These are phyloP conservation scores for Oldenlandia corymbosa DNA, from an alignment of 257 asterid genomes.

Conservation along the genomic window DNA sequence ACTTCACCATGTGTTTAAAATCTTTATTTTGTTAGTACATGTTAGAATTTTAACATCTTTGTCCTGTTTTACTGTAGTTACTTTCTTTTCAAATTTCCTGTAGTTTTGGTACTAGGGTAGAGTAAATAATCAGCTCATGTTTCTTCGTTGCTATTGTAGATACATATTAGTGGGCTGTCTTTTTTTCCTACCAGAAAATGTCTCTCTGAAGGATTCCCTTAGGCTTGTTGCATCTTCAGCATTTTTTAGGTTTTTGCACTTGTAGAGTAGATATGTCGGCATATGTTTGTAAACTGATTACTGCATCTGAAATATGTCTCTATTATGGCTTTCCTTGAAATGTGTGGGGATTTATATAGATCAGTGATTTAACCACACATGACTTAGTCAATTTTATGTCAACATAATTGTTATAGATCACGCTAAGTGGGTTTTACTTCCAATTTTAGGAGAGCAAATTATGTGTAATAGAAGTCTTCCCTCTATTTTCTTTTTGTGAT, in stretches of 20 bases:
- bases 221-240: neutral
- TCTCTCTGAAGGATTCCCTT: neutral
- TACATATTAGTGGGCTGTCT: neutral
- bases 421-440: neutral
- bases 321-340: neutral
- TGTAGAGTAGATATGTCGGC: neutral
- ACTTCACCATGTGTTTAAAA: neutral
- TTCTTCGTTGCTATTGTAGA: neutral
- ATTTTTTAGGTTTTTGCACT: neutral
- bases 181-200: neutral
- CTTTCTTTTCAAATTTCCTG: neutral
- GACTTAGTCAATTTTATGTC: neutral
- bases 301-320: neutral
- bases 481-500: neutral
- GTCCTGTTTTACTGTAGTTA: neutral
- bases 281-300: neutral
- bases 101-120: neutral
- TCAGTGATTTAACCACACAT: neutral
- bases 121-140: neutral
- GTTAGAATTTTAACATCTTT: neutral
- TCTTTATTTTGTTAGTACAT: neutral
- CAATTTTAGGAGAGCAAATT: neutral
- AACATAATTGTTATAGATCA: neutral
- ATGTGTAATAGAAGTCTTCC: no score
- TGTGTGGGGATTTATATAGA: neutral